Evolutionary conservation across 176 grass and related monocot genomes (phyloP).

Genomic region (Triticum dicoccoides): DNA sequence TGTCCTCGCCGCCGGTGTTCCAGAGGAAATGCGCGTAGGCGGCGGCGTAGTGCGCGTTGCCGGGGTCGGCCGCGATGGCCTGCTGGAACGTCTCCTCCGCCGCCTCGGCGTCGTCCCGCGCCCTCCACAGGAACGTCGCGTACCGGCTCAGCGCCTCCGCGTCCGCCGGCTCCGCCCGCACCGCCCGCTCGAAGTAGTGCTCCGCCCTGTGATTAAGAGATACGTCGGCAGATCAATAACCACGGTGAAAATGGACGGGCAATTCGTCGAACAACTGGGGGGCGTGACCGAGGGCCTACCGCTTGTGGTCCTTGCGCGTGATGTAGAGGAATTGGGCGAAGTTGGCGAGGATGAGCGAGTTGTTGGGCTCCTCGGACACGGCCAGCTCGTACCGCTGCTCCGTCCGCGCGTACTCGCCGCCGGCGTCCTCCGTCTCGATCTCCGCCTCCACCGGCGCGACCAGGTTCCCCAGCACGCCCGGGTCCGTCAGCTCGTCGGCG

Average conservation of each 20-base stretch:
- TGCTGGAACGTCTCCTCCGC: constrained; percentile 81
- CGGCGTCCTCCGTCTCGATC: constrained; percentile 46
- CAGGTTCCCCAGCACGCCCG: constrained; percentile 42
- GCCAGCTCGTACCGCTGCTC: constrained; percentile 55
- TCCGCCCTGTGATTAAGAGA: constrained; percentile 57
- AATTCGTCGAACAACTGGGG: constrained; percentile 40
- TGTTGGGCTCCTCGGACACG: constrained; percentile 60
- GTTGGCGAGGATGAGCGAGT: constrained; percentile 74
- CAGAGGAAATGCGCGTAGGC: constrained; percentile 93
- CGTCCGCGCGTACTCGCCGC: constrained; percentile 45
- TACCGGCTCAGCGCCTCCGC: constrained; percentile 75
- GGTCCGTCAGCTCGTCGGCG: constrained; percentile 50
- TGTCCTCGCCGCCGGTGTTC: constrained; percentile 95
- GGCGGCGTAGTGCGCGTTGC: constrained; percentile 64
- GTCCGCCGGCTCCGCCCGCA: constrained; percentile 51
- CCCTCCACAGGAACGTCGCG: constrained; percentile 85
- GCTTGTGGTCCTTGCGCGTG: constrained; percentile 60
- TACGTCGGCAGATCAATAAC: neutral
- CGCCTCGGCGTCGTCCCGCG: constrained; percentile 49
- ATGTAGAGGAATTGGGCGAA: constrained; percentile 88
- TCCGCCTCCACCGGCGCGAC: constrained; percentile 61
- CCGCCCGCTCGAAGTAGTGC: constrained; percentile 70
- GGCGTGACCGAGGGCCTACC: constrained; percentile 31
- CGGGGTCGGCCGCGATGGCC: constrained; percentile 70
- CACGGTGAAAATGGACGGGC: neutral